Evolutionary conservation across 257 asterid genomes (phyloP).

Genomic region (Capsicum baccatum): DNA sequence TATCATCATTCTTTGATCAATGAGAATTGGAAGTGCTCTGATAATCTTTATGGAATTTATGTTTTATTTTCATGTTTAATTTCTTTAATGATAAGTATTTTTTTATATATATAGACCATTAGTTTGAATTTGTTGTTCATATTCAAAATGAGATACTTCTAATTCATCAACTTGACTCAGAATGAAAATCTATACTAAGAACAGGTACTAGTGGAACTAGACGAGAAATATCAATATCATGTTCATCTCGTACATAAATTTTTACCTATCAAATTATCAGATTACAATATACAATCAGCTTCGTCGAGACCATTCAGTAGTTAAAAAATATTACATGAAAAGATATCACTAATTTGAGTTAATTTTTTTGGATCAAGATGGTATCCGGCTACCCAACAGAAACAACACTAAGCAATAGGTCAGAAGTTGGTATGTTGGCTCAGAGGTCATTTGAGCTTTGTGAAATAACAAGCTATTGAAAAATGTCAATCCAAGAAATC

Average conservation of each 20-base stretch:
- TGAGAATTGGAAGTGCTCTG: background rate
- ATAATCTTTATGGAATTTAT: slow-evolving; percentile 48
- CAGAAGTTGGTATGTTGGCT: too few species aligned
- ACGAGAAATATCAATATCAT: background rate
- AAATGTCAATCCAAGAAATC: too few species aligned
- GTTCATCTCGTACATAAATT: background rate
- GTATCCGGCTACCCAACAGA: too few species aligned
- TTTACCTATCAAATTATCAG: background rate
- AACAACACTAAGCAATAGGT: too few species aligned
- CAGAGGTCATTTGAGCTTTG: too few species aligned
- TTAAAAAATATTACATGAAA: background rate
- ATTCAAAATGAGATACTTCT: background rate
- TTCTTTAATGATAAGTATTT: background rate
- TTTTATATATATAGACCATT: background rate
- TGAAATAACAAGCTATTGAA: too few species aligned
- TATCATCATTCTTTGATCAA: slow-evolving; percentile 53
- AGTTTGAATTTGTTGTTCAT: background rate
- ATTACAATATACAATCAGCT: too few species aligned
- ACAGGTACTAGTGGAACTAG: background rate
- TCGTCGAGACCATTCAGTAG: background rate
- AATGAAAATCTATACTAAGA: background rate
- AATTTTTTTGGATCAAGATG: too few species aligned
- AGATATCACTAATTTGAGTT: background rate
- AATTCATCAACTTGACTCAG: background rate
- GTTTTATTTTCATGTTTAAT: slow-evolving; percentile 26